Percentiles rank a stretch among this genome's conserved stretches.
phyloP scores from a whole-genome alignment of 2,329 filamentous ascomycete species.

The Immersiporthe knoxdaviesiana region DNA sequence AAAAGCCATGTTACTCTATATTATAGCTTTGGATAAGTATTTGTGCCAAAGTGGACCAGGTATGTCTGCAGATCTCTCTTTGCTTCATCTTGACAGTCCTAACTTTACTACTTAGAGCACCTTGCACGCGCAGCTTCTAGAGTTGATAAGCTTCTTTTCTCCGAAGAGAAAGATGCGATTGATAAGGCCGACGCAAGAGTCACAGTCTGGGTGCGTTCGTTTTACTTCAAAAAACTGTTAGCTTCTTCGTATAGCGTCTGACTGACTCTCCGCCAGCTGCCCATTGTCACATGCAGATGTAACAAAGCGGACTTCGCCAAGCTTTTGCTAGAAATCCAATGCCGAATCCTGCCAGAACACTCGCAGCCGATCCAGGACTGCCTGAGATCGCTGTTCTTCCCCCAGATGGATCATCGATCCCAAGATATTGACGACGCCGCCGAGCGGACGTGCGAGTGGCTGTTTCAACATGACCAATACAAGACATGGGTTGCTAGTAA shows the following conservation, averaged over 20 bases:
- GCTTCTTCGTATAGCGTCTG: background rate
- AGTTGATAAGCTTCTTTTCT: background rate
- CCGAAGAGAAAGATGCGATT: background rate
- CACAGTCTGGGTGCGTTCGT: background rate
- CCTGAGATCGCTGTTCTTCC: conserved; percentile 39
- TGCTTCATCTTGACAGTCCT: background rate
- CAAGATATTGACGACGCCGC: conserved; percentile 33
- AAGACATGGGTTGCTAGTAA: conserved; percentile 31
- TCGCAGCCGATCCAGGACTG: conserved; percentile 35
- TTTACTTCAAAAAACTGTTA: background rate
- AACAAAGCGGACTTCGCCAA: background rate
- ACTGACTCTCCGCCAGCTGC: background rate
- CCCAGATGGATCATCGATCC: conserved; percentile 35
- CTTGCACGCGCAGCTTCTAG: background rate
- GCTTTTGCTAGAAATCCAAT: background rate
- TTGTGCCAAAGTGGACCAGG: background rate
- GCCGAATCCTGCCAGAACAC: background rate
- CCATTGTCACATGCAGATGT: background rate
- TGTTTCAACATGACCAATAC: conserved; percentile 35
- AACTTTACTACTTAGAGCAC: background rate
- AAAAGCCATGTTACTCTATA: background rate
- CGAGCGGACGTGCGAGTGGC: conserved; percentile 40
- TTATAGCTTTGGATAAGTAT: background rate
- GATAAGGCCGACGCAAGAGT: background rate
- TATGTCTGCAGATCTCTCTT: background rate